Base-by-base conservation (phyloP, 106 monocot species). In the Dendrobium huoshanense region DNA sequence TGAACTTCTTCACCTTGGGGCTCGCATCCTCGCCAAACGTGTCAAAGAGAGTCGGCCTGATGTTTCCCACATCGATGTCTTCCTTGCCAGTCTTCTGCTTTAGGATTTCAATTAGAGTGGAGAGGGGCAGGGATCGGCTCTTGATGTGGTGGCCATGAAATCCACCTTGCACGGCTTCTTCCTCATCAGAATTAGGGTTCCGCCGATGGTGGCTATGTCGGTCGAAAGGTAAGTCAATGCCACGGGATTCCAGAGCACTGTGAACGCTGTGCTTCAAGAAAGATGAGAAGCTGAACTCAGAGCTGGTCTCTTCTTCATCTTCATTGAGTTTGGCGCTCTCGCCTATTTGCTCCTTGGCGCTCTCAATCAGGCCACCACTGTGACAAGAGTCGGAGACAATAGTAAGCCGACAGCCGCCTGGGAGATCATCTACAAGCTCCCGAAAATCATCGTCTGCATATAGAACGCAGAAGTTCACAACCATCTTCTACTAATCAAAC, bases 381-480 rank as follows among this genome's bases (percentile, higher is more conserved):
- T 97, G 96, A 84, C 96, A 97, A 7, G 96, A 97, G 64, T 97
- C 96, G 2, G 96, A 97, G 15, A 97, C 94, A 9, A 97, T 92
- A 4, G 96, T 97, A 7, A 97, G 81, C 67, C 85, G 81, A 67
- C 90, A 92, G 55, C 85, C 94, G 8, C 82, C 55, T 0, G 90
- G 94, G 2, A 94, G 83, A 65, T 90, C 84, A 55, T 92, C 82
- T 0, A 97, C 94, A 73, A 92, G 85, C 7, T 86, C 92, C 77
- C 89, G 89, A 75, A 94, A 92, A 81, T 97, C 96, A 42, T 97
- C 91, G 79, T 97, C 94, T 94, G 79, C 78, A 83, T 55, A 73
- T 45, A 43, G 64, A 75, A 75, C 51, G 15, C 51, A 51, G 51
- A 13, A 51, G 51, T 13, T 51, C 13, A 51, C 51, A 15, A 15